Conservation (phyloP, 2,329 filamentous ascomycete genomes). For the Drechslerella dactyloides region DNA sequence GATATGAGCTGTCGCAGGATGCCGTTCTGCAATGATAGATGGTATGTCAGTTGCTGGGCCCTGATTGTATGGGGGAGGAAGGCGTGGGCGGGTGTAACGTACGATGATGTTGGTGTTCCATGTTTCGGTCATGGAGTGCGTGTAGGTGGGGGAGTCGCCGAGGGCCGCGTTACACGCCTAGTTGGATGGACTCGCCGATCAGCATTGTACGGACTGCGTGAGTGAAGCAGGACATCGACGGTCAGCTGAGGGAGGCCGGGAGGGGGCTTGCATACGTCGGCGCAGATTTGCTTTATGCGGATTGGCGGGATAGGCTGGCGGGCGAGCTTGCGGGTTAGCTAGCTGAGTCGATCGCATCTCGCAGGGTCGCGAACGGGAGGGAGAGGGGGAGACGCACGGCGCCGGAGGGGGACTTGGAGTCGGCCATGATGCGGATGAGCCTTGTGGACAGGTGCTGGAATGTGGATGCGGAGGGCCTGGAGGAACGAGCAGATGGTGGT, state of each 20-base stretch:
- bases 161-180: constrained; percentile 85
- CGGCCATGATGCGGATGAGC: constrained; percentile 21
- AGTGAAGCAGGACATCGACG: constrained; percentile 30
- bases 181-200: constrained; percentile 11
- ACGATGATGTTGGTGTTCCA: constrained; percentile 97
- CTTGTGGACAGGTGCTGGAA: not conserved
- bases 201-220: constrained; percentile 16
- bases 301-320: constrained; percentile 74
- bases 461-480: not conserved
- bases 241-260: constrained; percentile 8
- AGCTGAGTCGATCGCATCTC: not conserved
- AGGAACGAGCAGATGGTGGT: not conserved
- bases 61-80: constrained; percentile 10
- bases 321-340: not conserved
- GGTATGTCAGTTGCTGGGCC: not conserved
- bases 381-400: constrained; percentile 26
- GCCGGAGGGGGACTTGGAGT: constrained; percentile 26
- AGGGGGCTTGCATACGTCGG: constrained; percentile 68
- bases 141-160: constrained; percentile 76
- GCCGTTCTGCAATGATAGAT: constrained; percentile 65
- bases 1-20: constrained; percentile 79
- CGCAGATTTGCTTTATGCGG: constrained; percentile 82
- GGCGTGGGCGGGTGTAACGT: constrained; percentile 58
- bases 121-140: constrained; percentile 79
- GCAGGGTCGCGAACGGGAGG: constrained; percentile 11